A percentile compares a stretch with the other conserved stretches of the same genome.
Conservation (phyloP, 2,329 filamentous ascomycete species). For the Penicillium sclerotiorum region DNA sequence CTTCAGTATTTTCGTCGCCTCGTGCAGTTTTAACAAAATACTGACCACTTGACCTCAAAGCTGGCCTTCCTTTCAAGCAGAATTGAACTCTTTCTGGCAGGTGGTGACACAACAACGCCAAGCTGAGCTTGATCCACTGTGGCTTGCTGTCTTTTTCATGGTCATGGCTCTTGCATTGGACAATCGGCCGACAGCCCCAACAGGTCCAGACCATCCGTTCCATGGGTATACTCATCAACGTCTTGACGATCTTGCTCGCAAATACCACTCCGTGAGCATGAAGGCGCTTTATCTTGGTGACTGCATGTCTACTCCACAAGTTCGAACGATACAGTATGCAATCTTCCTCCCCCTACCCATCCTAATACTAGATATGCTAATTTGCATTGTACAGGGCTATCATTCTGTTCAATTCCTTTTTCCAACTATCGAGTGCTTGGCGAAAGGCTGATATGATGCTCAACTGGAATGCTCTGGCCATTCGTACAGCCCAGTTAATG, state of each 20-base stretch:
- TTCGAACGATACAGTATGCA: constrained; percentile 1
- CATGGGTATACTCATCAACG: constrained; percentile 1
- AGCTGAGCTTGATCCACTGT: not conserved
- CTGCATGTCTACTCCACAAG: constrained; percentile 1
- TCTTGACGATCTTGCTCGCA: not conserved
- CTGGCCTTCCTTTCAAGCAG: constrained; percentile 5
- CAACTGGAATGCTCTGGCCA: constrained; percentile 2
- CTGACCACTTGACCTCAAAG: not conserved
- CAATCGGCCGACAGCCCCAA: constrained; percentile 1
- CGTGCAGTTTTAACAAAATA: not conserved
- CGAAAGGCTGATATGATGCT: constrained; percentile 4
- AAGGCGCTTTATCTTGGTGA: constrained; percentile 3
- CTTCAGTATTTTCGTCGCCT: too few species aligned
- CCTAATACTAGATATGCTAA: not conserved
- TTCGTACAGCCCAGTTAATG: constrained; percentile 2
- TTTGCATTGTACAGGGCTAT: not conserved
- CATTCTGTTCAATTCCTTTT: not conserved
- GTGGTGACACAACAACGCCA: not conserved
- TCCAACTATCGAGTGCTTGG: not conserved
- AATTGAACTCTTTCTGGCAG: constrained; percentile 3
- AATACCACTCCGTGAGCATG: constrained; percentile 2
- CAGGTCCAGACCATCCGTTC: not conserved
- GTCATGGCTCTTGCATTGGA: constrained; percentile 3
- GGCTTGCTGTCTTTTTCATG: constrained; percentile 2
- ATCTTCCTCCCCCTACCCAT: not conserved